These are phyloP conservation scores for Escovopsis sp. DNA, from an alignment of 2,329 filamentous ascomycete species.

Conservation along the genomic window DNA sequence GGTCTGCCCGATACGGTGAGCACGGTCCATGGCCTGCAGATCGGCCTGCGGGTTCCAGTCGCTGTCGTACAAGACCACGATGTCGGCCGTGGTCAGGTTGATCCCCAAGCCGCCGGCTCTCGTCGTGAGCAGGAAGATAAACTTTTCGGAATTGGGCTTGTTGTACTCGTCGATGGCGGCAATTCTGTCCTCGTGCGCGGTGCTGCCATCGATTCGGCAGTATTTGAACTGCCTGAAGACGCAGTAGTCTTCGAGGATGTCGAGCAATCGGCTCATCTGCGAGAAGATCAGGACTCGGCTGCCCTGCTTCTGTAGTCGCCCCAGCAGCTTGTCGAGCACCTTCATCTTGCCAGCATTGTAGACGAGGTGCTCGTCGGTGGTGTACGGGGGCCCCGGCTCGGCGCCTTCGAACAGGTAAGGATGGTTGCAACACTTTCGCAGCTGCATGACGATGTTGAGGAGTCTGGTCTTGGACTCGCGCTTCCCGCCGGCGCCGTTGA, in stretches of 20 bases:
- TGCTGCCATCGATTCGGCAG: slow-evolving; percentile 92
- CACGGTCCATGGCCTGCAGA: slow-evolving; percentile 96
- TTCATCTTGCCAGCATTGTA: slow-evolving; percentile 96
- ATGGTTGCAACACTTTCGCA: slow-evolving; percentile 97
- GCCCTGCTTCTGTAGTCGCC: slow-evolving; percentile 68
- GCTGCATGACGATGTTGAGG: slow-evolving; percentile 98
- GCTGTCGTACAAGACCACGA: slow-evolving; percentile 91
- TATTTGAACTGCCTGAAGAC: slow-evolving; percentile 92
- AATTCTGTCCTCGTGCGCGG: slow-evolving; percentile 94
- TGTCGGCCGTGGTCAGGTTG: slow-evolving; percentile 88
- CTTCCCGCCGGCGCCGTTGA: slow-evolving; percentile 92
- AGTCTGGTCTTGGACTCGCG: slow-evolving; percentile 94
- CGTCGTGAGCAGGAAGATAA: slow-evolving; percentile 88
- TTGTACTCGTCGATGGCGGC: slow-evolving; percentile 98
- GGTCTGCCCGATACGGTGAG: slow-evolving; percentile 94
- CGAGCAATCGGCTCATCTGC: slow-evolving; percentile 93
- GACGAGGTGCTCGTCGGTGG: slow-evolving; percentile 89
- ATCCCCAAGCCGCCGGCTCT: slow-evolving; percentile 92
- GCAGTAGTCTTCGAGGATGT: slow-evolving; percentile 96
- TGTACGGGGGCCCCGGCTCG: slow-evolving; percentile 93
- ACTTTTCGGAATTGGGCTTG: slow-evolving; percentile 87
- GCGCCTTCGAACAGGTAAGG: slow-evolving; percentile 96
- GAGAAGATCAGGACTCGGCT: slow-evolving; percentile 98
- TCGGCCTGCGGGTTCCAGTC: slow-evolving; percentile 99
- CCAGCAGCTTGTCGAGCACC: slow-evolving; percentile 82